phyloP scores from a whole-genome alignment of 2,329 filamentous ascomycete genomes.

The Neoascochyta sp. region DNA sequence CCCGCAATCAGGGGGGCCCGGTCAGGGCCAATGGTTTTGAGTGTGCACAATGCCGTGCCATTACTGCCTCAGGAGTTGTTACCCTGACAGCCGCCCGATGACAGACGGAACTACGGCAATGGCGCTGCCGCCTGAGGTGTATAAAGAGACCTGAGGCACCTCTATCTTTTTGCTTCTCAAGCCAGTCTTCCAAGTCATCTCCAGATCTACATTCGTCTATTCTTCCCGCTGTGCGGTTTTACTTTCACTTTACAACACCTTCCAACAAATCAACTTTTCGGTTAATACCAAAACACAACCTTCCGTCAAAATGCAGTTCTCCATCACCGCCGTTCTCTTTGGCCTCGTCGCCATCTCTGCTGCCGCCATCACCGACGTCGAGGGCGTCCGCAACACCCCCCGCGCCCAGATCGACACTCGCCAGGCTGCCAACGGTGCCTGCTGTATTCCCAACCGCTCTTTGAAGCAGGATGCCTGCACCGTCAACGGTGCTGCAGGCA shows the following conservation, averaged over 20 bases:
- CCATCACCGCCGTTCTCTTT: conserved; percentile 13
- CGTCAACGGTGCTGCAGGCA: conserved; percentile 13
- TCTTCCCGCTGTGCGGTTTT: conserved; percentile 14
- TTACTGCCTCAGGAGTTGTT: too few relatives aligned
- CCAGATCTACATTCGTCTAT: conserved; percentile 11
- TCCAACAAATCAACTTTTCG: conserved; percentile 3
- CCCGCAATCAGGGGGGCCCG: too few relatives aligned
- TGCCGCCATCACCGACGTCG: conserved; percentile 14
- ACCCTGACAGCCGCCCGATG: too few relatives aligned
- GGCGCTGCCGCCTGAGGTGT: conserved; percentile 1
- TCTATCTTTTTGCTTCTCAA: conserved; percentile 3
- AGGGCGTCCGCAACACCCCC: conserved; percentile 11
- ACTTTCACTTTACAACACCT: conserved; percentile 12
- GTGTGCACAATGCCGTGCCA: too few relatives aligned
- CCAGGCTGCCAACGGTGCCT: conserved; percentile 13
- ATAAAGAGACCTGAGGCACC: conserved; percentile 1
- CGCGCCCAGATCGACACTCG: conserved; percentile 8
- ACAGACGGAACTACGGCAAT: too few relatives aligned
- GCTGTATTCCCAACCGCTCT: conserved; percentile 15
- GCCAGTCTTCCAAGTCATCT: conserved; percentile 12
- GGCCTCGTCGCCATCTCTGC: conserved; percentile 16
- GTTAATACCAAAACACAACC: too few relatives aligned
- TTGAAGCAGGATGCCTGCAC: conserved; percentile 14
- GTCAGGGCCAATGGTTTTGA: too few relatives aligned
- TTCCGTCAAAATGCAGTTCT: conserved; percentile 9